Base-by-base conservation (phyloP, 2,329 filamentous ascomycete genomes). In the Leptoxyphium fumago region DNA sequence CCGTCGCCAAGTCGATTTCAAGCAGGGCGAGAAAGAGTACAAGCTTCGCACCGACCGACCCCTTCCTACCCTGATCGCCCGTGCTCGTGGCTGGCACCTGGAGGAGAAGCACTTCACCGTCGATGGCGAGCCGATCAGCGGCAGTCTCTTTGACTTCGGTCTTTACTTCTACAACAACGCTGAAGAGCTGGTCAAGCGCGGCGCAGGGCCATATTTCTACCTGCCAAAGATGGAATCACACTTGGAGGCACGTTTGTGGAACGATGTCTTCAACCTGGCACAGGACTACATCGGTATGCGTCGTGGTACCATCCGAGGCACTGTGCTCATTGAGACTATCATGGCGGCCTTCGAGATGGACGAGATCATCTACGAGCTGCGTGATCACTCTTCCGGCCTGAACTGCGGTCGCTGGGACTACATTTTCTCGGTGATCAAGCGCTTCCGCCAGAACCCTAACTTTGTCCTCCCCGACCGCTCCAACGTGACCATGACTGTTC, bases 351-450 rank as follows among this genome's bases (percentile, higher is more conserved):
- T 98, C 60, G 91, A 98, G 74, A 98, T 98, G 91, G 91, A 98
- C 58, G 91, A 98, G 78, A 96, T 98, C 68, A 96, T 98, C 69
- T 98, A 95, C 67, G 91, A 96, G 72, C 81, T 98, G 54, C 83
- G 91, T 48, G 89, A 96, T 62, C 91, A 98, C 73, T 89, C 82
- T 64, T 83, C 89, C 6, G 91, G 91, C 40, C 78, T 98, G 60
- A 98, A 98, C 78, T 96, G 91, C 67, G 91, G 91, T 52, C 83
- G 91, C 55, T 98, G 91, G 91, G 91, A 98, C 64, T 98, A 98
- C 74, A 96, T 98, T 70, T 98, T 98, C 75, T 91, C 83, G 64
- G 86, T 89, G 61, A 96, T 98, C 74, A 98, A 98, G 77, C 94
- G 94, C 68, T 94, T 96, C 82, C 85, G 91, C 62, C 79, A 94